Base-by-base conservation (phyloP, 441 rosid species). In the Eruca vesicaria region DNA sequence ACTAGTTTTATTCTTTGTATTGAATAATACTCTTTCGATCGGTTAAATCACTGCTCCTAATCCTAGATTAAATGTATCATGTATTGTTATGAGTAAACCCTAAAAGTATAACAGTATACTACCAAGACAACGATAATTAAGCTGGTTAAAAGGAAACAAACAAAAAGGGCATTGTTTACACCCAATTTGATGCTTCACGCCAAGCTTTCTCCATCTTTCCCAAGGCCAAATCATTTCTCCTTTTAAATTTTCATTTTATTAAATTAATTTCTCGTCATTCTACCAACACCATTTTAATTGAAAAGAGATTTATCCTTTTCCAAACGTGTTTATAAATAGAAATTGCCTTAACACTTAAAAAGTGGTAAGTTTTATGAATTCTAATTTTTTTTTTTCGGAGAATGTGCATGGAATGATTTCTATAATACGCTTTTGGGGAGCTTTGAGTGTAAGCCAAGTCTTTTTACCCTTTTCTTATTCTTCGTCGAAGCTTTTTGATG, bases 191-290 rank as follows among this genome's bases (percentile, higher is more conserved):
- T 69, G 70, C 79, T 69, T 69, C 79, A 76, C 79, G 79, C 79
- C 70, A 69, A 76, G 53, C 75, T 76, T 76, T 69, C 66, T 69
- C 71, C 61, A 76, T 76, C 79, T 69, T 74, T 76, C 79, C 79
- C 75, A 76, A 76, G 9, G 74, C 66, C 23, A 69, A 63, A 69
- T 76, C 75, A 76, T 69, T 63, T 69, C 66, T 62, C 55, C 32
- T 9, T 48, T 48, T 15, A 28, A 15, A 6, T 16, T 68, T 74
- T 48, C 1, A 14, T 31, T 56, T 55, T 63, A 55, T 63, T 38
- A 35, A 53, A 41, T 10, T 31, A 69, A n/a, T 29, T 63, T 41
- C 9, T 61, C 57, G 43, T 53, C 35, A 52, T 52, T 63, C 74
- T 70, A 69, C 60, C 32, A 52, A 69, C 68, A 63, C 71, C 66